These are phyloP conservation scores for Radiomyces spectabilis DNA, from an alignment of 192 early-diverging fungal genomes.

Conservation along the genomic window DNA sequence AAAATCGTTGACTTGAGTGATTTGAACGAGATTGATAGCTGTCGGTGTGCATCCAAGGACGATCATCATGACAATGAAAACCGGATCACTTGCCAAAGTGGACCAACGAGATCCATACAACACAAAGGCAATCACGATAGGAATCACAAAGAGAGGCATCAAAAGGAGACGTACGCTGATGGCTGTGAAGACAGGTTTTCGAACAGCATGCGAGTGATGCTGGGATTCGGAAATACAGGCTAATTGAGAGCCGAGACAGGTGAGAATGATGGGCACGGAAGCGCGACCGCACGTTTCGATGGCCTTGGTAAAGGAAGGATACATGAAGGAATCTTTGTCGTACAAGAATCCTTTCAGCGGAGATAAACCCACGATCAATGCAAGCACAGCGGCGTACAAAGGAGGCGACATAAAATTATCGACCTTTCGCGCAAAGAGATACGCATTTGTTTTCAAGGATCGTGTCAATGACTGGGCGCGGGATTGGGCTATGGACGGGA, in stretches of 20 bases:
- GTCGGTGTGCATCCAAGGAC: slow-evolving; percentile 59
- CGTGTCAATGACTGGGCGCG: too few species aligned
- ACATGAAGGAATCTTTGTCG: slow-evolving; percentile 44
- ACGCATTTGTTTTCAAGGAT: too few species aligned
- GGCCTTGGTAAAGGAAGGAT: slow-evolving; percentile 48
- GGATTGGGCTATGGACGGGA: too few species aligned
- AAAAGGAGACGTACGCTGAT: slow-evolving; percentile 28
- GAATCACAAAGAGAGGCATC: slow-evolving; percentile 32
- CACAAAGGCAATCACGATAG: slow-evolving; percentile 24
- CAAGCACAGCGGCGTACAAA: slow-evolving; percentile 59
- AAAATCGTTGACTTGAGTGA: slow-evolving; percentile 59
- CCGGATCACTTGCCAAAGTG: slow-evolving; percentile 53
- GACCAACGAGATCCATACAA: slow-evolving; percentile 18
- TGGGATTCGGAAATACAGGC: slow-evolving; percentile 10
- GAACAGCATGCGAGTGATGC: slow-evolving; percentile 3
- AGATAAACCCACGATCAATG: slow-evolving; percentile 57
- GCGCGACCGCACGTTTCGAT: slow-evolving; percentile 68
- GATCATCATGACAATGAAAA: slow-evolving; percentile 58
- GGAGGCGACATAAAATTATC: slow-evolving; percentile 55
- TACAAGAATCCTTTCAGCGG: slow-evolving; percentile 56
- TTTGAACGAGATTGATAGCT: slow-evolving; percentile 66
- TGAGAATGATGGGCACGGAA: slow-evolving; percentile 69
- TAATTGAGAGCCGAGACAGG: slow-evolving; percentile 69
- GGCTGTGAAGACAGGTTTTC: slow-evolving; percentile 25
- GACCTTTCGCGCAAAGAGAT: background rate